A percentile compares a stretch with the other conserved stretches of the same genome.
Evolutionary conservation across 2,329 filamentous ascomycete species (phyloP).

Genomic region (Pyricularia pennisetigena): DNA sequence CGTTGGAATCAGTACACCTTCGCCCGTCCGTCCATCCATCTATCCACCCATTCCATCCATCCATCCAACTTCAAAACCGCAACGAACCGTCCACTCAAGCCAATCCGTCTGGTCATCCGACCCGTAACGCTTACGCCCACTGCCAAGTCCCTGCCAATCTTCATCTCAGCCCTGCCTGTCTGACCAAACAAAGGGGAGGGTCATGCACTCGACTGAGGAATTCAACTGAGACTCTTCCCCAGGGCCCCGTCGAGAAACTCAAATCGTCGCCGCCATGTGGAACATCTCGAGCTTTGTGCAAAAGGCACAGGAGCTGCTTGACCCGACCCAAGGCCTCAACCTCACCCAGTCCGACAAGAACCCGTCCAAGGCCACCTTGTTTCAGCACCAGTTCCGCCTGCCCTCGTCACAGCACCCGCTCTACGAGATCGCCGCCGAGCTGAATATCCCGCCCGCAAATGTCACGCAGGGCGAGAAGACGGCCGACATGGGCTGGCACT

Average conservation of each 20-base stretch:
- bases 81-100: not conserved
- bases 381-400: conserved; percentile 93
- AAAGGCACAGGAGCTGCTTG: conserved; percentile 91
- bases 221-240: not conserved
- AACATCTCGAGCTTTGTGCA: conserved; percentile 74
- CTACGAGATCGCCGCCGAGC: conserved; percentile 92
- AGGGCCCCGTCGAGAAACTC: not conserved
- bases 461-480: conserved; percentile 61
- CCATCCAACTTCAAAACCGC: not conserved
- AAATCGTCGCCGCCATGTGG: conserved; percentile 36
- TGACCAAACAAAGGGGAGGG: not conserved
- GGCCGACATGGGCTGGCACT: conserved; percentile 70
- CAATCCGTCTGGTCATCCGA: not conserved
- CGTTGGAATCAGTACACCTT: not conserved
- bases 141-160: not conserved
- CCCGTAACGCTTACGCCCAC: not conserved
- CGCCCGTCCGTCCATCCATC: not conserved
- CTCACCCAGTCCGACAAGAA: conserved; percentile 66
- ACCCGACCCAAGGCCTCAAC: conserved; percentile 69
- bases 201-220: not conserved
- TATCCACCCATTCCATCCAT: too few relatives aligned
- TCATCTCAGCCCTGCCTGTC: not conserved
- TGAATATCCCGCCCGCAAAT: conserved; percentile 72
- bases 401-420: conserved; percentile 86
- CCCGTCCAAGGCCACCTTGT: conserved; percentile 84